Conservation (phyloP, 495 filamentous ascomycete genomes). For the Penicillium goetzii region DNA sequence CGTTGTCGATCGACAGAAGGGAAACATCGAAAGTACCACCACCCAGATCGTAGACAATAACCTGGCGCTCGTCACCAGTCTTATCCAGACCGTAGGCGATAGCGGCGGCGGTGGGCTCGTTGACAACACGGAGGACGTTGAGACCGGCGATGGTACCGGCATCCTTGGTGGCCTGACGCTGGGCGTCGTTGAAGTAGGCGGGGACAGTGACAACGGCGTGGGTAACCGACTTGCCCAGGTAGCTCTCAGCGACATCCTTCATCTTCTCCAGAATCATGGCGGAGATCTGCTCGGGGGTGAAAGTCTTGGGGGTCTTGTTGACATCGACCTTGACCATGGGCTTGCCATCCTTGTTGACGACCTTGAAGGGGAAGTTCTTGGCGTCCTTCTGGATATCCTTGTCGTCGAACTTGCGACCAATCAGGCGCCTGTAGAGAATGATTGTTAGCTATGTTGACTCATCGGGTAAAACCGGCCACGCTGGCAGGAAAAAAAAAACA, state of each 20-base stretch:
- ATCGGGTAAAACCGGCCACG: slow-evolving; percentile 7
- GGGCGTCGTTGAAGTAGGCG: slow-evolving; percentile 97
- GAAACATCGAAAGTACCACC: slow-evolving; percentile 99
- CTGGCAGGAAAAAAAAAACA: neutral
- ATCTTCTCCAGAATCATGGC: slow-evolving; percentile 87
- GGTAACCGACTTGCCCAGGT: slow-evolving; percentile 88
- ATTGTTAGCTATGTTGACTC: slow-evolving; percentile 26
- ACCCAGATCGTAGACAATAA: slow-evolving; percentile 97
- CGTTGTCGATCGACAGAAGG: slow-evolving; percentile 93
- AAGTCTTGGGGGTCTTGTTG: slow-evolving; percentile 69
- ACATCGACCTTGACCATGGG: slow-evolving; percentile 79
- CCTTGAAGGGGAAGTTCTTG: slow-evolving; percentile 92
- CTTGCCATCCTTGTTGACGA: slow-evolving; percentile 80
- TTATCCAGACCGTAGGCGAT: slow-evolving; percentile 96
- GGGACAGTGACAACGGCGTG: slow-evolving; percentile 96
- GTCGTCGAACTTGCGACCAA: slow-evolving; percentile 86
- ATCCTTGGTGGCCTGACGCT: slow-evolving; percentile 97
- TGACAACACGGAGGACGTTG: slow-evolving; percentile 94
- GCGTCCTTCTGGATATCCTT: slow-evolving; percentile 82
- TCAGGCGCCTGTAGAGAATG: slow-evolving; percentile 66
- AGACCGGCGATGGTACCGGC: slow-evolving; percentile 94
- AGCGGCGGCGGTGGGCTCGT: slow-evolving; percentile 94
- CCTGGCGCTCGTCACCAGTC: slow-evolving; percentile 82
- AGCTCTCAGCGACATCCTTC: slow-evolving; percentile 92
- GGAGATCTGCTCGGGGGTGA: slow-evolving; percentile 84